Conservation (phyloP, 2,329 filamentous ascomycete genomes). For the Annulohypoxylon truncatum region DNA sequence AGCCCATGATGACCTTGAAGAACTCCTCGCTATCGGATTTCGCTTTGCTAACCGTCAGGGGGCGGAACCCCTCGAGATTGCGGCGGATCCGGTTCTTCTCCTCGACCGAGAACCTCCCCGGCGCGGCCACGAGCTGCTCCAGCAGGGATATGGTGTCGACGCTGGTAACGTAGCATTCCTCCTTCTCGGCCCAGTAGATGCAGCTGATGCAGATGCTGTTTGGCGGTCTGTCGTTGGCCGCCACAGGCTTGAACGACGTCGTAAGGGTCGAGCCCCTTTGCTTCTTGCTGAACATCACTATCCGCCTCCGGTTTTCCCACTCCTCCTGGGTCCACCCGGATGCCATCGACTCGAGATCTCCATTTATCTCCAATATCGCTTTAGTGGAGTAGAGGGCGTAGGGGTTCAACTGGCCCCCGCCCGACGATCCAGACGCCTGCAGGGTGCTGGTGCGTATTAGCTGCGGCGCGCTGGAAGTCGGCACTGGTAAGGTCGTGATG, state of each 20-base stretch:
- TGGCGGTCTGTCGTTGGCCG: conserved; percentile 80
- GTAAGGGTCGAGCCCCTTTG: conserved; percentile 86
- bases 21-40: conserved; percentile 95
- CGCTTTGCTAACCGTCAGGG: conserved; percentile 91
- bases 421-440: conserved; percentile 52
- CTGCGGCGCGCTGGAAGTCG: conserved; percentile 59
- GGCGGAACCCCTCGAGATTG: conserved; percentile 94
- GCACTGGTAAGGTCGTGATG: conserved; percentile 62
- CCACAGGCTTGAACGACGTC: conserved; percentile 81
- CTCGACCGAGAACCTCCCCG: conserved; percentile 88
- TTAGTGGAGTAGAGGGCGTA: conserved; percentile 87
- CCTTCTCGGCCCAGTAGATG: conserved; percentile 95
- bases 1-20: conserved; percentile 99
- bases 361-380: conserved; percentile 84
- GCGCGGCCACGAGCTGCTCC: conserved; percentile 83
- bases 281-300: conserved; percentile 88
- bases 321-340: conserved; percentile 87
- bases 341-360: conserved; percentile 86
- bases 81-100: conserved; percentile 98
- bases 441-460: conserved; percentile 69
- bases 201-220: conserved; percentile 96
- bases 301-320: conserved; percentile 78
- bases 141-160: conserved; percentile 97
- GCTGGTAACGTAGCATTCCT: conserved; percentile 92
- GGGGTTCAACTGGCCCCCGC: conserved; percentile 72